These are phyloP conservation scores for Zygotorulaspora sp. DNA, from an alignment of 805 yeast genomes.

Conservation along the genomic window DNA sequence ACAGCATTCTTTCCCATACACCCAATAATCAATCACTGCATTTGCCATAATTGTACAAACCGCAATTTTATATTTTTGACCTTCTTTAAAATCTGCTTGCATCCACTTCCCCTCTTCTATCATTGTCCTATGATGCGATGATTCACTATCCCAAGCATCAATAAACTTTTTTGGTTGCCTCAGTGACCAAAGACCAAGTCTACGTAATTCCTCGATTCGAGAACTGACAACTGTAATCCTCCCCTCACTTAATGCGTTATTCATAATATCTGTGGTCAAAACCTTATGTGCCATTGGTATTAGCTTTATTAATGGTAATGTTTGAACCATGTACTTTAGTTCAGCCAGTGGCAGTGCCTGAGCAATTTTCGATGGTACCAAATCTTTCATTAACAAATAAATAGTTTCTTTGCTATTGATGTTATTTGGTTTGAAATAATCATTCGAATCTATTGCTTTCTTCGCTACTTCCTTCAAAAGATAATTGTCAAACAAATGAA, in stretches of 20 bases:
- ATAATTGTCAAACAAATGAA: slow-evolving; percentile 8
- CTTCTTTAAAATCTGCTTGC: slow-evolving; percentile 71
- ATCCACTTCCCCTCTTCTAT: slow-evolving; percentile 81
- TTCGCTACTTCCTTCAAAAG: slow-evolving; percentile 22
- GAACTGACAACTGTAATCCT: slow-evolving; percentile 85
- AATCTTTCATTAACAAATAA: slow-evolving; percentile 47
- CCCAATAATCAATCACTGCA: slow-evolving; percentile 75
- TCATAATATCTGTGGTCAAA: slow-evolving; percentile 78
- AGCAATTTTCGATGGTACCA: slow-evolving; percentile 49
- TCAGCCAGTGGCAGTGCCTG: slow-evolving; percentile 74
- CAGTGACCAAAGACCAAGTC: slow-evolving; percentile 85
- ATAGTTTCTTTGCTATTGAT: slow-evolving; percentile 43
- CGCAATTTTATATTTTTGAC: slow-evolving; percentile 61
- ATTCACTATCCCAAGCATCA: slow-evolving; percentile 54
- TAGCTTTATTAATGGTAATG: slow-evolving; percentile 75
- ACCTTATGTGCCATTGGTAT: slow-evolving; percentile 84
- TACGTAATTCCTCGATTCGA: slow-evolving; percentile 84
- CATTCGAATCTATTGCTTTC: slow-evolving; percentile 17
- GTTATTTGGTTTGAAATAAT: slow-evolving; percentile 34
- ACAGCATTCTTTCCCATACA: slow-evolving; percentile 64
- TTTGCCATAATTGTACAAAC: slow-evolving; percentile 66
- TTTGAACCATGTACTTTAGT: slow-evolving; percentile 79
- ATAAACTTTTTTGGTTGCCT: slow-evolving; percentile 70
- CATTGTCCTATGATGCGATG: slow-evolving; percentile 67
- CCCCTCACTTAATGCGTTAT: slow-evolving; percentile 82